Base-by-base conservation (phyloP, 108 stramenopile species). In the Seminavis robusta region DNA sequence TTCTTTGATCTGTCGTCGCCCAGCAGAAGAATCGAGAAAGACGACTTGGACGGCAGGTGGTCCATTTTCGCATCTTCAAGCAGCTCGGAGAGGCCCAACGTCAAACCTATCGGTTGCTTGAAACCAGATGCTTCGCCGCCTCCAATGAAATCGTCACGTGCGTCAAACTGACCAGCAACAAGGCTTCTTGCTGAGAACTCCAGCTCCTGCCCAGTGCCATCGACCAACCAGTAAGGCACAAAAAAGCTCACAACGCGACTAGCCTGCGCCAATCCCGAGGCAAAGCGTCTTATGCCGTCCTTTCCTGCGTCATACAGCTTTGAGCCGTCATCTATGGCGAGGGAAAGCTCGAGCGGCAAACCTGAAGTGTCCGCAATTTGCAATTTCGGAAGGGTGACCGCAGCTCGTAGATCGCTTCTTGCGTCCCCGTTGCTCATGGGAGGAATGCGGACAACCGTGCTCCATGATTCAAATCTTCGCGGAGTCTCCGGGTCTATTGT, bases 181-280 rank as follows among this genome's bases (percentile, higher is more conserved):
- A 53, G 39, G 10, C 45, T 33, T n/a, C 61, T 65, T 8, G 69
- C 45, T 23, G 46, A 55, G 44, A 77, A 84, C 56, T 80, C 73
- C 13, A 84, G 42, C 44, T 71, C 73, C 43, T 71, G 56, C 11
- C 73, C 73, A 1, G 75, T 74, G 24, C 59, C 41, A 45, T 84
- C 79, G 37, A 79, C 65, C 34, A 84, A 61, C 73, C 79, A 77
- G 27, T 59, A 73, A 16, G 77, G 82, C 1, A 73, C 71, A 54
- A 56, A 76, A 15, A 83, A 50, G 1, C 47, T 54, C 10, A 76
- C 59, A 37, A 40, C 59, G 32, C 75, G 32, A 20, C 55, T 64
- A 7, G 52, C 61, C n/a, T 48, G 30, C n/a, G 53, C 43, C 20
- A 79, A 38, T 19, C 33, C n/a, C 13, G 32, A 27, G 29, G 52